phyloP scores from a whole-genome alignment of 257 asterid species.

The Solanum habrochaites region DNA sequence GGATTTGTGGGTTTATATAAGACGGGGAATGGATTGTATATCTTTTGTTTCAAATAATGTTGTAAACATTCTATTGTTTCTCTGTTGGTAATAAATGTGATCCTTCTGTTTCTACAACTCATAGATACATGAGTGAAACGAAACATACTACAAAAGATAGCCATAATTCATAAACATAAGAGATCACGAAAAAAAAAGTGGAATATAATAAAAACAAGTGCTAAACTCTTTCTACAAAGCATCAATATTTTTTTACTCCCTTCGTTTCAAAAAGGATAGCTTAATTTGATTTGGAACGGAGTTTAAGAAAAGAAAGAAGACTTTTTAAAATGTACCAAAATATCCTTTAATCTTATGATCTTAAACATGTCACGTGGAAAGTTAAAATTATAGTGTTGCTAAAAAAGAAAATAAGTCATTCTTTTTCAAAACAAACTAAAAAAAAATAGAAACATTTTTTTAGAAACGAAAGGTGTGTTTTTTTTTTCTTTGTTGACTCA shows the following conservation, averaged over 20 bases:
- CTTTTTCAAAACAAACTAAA: too few species aligned
- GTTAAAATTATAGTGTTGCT: too few species aligned
- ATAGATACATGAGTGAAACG: background rate
- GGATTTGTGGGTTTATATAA: background rate
- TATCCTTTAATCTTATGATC: rapidly evolving
- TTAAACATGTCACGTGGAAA: too few species aligned
- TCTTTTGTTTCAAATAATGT: background rate
- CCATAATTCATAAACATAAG: too few species aligned
- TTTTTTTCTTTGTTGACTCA: background rate
- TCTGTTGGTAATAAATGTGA: background rate
- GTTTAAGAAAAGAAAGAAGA: too few species aligned
- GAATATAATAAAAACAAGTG: too few species aligned
- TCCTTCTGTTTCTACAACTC: background rate
- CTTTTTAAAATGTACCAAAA: too few species aligned
- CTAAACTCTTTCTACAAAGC: too few species aligned
- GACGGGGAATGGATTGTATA: background rate
- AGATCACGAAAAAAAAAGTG: background rate
- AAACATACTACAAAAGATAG: too few species aligned
- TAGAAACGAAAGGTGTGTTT: rapidly evolving
- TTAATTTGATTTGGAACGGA: too few species aligned
- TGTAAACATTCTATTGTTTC: background rate
- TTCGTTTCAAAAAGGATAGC: rapidly evolving
- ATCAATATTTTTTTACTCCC: too few species aligned
- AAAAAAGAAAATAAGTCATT: rapidly evolving
- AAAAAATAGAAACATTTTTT: too few species aligned